A percentile compares a stretch with the other conserved stretches of the same genome.
Conservation (phyloP, 352 stramenopile genomes). For the Thalassiosira hispida region DNA sequence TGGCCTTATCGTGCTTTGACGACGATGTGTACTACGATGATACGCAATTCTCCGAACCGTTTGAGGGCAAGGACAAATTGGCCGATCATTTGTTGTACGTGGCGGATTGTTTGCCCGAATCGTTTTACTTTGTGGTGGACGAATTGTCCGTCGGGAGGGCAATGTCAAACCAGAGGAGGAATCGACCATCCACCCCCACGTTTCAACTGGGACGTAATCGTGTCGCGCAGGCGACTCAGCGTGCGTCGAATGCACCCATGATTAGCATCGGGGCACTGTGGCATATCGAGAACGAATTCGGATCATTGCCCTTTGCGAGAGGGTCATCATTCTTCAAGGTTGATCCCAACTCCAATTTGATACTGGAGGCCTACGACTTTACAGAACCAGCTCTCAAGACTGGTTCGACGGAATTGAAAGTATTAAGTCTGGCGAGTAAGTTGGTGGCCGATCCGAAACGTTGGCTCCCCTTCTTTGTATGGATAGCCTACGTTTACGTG, state of each 20-base stretch:
- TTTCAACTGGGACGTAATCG: slow-evolving; percentile 3
- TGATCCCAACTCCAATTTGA: slow-evolving; percentile 71
- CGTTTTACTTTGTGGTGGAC: slow-evolving; percentile 84
- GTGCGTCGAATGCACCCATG: slow-evolving; percentile 4
- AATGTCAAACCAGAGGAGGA: slow-evolving; percentile 6
- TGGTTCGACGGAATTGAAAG: slow-evolving; percentile 19
- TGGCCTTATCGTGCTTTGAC: slow-evolving; percentile 71
- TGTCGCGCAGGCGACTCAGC: background rate
- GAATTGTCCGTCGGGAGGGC: slow-evolving; percentile 53
- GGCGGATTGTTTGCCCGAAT: slow-evolving; percentile 70
- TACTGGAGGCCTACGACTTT: slow-evolving; percentile 81
- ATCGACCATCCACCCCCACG: background rate
- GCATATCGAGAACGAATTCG: slow-evolving; percentile 83
- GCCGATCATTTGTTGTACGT: slow-evolving; percentile 77
- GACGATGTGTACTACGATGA: slow-evolving; percentile 82
- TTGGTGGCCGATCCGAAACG: slow-evolving; percentile 70
- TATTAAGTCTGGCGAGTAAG: slow-evolving; percentile 57
- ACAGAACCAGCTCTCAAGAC: slow-evolving; percentile 73
- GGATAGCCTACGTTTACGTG: slow-evolving; percentile 78
- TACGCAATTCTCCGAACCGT: slow-evolving; percentile 77
- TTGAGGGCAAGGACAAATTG: slow-evolving; percentile 72
- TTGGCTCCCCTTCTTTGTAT: slow-evolving; percentile 63
- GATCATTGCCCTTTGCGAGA: slow-evolving; percentile 76
- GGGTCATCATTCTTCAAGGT: slow-evolving; percentile 84
- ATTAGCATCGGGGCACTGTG: slow-evolving; percentile 65